Evolutionary conservation across 805 yeast genomes (phyloP), one percentile per base, ranked within the genome.

Genomic region (Yamadazyma nakazawae): DNA sequence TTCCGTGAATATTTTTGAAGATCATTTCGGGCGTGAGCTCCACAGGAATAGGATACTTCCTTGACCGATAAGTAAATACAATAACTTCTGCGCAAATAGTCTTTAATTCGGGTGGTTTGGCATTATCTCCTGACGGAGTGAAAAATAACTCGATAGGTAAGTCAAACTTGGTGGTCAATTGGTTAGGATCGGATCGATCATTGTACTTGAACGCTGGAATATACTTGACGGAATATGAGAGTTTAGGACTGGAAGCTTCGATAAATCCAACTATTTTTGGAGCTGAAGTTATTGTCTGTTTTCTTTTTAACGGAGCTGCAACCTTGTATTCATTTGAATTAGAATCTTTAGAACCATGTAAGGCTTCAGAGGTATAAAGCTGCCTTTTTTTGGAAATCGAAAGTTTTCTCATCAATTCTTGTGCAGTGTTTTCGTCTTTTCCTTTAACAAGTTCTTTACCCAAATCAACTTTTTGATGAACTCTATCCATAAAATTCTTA

Each of bases 11-110:
- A 54, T 70, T 67, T 25, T 59, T 59, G 54, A 67, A 70, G 7
- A 70, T 42, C 58, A 67, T 59, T 40, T 66, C 74, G n/a, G 64
- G 69, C 36, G 64, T 66, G 30, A 70, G 43, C 26, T 63, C 72
- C 2, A 70, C 56, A 0, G 74, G 75, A 7, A 70, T 58, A 1
- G 72, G 70, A 14, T 63, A 47, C 19, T 57, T 55, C 41, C 64
- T 67, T 1, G 72, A 63, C 49, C 66, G 62, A 18, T 63, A 51
- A 0, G 74, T 65, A 35, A 65, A 56, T 2, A 63, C 66, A 5
- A 67, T 59, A 24, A 70, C 48, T 39, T 70, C 76, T 3, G 61
- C 62, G 6, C 56, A 34, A 2, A 70, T 49, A 19, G 56, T 48
- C 38, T 54, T 60, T 39, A 68, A 54, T 14, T 63, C 68, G 1